Evolutionary conservation across 768 basidiomycete genomes (phyloP), one percentile per base, ranked within the genome.

Genomic region (Rhizopogon salebrosus): DNA sequence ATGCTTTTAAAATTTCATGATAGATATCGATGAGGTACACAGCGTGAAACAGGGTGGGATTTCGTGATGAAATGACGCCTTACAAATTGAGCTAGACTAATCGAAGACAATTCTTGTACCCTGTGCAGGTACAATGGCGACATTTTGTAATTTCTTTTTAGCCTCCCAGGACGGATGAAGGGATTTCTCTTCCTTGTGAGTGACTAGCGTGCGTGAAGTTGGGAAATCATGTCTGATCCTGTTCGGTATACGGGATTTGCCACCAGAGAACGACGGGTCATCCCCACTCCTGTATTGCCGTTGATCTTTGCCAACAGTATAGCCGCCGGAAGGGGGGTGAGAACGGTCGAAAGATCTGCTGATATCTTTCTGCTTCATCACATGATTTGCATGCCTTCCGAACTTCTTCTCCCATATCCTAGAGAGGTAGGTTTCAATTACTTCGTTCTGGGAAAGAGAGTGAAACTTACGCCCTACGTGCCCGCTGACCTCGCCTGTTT

Each of bases 401-500:
- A 83, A 98, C 69, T 94, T 98, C 73, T 93, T 95, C 72, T 98
- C 95, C 95, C 95, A 98, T 59, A 98, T 97, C 2, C 95, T 98
- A 61, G 38, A 48, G 10, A 46, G 49, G 29, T 34, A 35, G 38
- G n/a, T 40, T 39, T 43, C 24, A 53, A 31, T 14, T 8, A 43
- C 51, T 41, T 42, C 39, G 24, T 26, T 54, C 48, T 51, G 37
- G 40, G 45, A 34, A 20, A 11, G 11, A 22, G 18, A 8, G 35
- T 3, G 54, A 5, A 13, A 86, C 95, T 80, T 68, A 97, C 97
- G 89, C 90, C 72, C 87, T 77, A 54, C 97, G 77, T n/a, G 95
- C 95, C 45, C 94, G 73, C 67, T 99, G 97, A 27, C 95, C 97
- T 36, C 94, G 77, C 51, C 95, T 73, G 61, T 99, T 95, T 73